phyloP scores from a whole-genome alignment of 352 stramenopile genomes.

The Pythium brachiatum region DNA sequence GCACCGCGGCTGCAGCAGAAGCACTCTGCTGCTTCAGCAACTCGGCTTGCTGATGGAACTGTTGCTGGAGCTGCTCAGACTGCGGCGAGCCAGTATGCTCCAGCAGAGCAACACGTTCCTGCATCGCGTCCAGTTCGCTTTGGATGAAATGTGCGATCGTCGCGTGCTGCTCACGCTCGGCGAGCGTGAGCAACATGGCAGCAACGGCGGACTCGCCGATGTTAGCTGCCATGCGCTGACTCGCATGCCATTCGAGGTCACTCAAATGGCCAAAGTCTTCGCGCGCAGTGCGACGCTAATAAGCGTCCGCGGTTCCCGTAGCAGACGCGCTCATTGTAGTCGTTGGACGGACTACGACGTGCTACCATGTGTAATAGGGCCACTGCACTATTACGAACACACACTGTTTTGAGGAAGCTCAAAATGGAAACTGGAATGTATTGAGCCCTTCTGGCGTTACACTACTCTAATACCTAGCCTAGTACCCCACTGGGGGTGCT shows the following conservation, averaged over 20 bases:
- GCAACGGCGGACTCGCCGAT: slow-evolving; percentile 3
- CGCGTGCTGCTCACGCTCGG: background rate
- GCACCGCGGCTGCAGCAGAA: background rate
- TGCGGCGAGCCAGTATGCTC: no score
- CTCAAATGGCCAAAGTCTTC: slow-evolving; percentile 4
- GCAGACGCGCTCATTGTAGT: slow-evolving; percentile 1
- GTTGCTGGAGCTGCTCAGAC: background rate
- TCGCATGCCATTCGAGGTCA: slow-evolving; percentile 4
- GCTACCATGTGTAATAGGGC: slow-evolving; percentile 11
- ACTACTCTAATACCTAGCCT: no score
- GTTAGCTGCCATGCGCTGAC: background rate
- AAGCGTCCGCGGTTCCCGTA: background rate
- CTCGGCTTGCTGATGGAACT: background rate
- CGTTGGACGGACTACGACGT: slow-evolving; percentile 12
- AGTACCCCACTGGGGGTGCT: no score
- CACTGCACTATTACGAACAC: no score
- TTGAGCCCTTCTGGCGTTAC: no score
- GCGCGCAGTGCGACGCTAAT: background rate
- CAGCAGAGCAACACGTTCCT: background rate
- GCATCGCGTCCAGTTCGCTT: background rate
- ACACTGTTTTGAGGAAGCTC: no score
- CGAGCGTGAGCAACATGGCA: slow-evolving; percentile 3
- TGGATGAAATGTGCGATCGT: slow-evolving; percentile 8
- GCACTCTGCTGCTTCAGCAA: background rate
- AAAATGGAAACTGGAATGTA: no score